Evolutionary conservation across 1,284 basidiomycete genomes (phyloP), one percentile per base, ranked within the genome.

Genomic region (Athelia psychrophila): DNA sequence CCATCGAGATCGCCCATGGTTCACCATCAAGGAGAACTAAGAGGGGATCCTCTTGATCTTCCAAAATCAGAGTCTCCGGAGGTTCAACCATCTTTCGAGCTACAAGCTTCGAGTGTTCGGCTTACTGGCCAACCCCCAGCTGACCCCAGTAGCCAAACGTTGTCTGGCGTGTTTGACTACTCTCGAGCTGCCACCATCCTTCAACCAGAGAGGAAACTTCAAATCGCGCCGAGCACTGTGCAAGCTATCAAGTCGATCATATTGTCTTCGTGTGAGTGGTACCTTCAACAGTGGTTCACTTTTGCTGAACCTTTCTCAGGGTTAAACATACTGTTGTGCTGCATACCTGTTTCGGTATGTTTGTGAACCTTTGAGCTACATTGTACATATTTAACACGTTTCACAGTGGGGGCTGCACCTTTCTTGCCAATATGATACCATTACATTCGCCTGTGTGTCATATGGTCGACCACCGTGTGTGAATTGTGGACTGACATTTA

Each of bases 381-480:
- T 35, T 40, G 19, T 8, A 16, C n/a, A 23, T 48, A 33, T 35
- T 40, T 60, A 16, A 54, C 55, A 2, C 30, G 22, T 6, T 9
- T 24, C 27, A 44, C 51, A 88, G 84, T 93, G 91, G 91, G 86
- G 79, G 9, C 68, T 90, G 2, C 73, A 91, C 69, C 88, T 89
- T 52, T 74, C 74, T 1, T 53, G 78, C n/a, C 70, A 60, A 35
- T 72, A 75, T 61, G 66, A 87, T 69, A 84, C 80, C 4, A 65
- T 87, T 6, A 73, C 88, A 52, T 94, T 94, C 58, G 75, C 91
- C 54, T 84, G 86, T 88, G 60, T 60, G 86, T 76, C 5, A 9
- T 30, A 6, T 22, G 13, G 42, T 18, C 1, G 42, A 40, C 33
- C 19, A n/a, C 8, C 25, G 22, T 27, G 25, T 20, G 9, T 13